Base-by-base conservation (phyloP, 495 filamentous ascomycete genomes). In the Penicillium manginii region DNA sequence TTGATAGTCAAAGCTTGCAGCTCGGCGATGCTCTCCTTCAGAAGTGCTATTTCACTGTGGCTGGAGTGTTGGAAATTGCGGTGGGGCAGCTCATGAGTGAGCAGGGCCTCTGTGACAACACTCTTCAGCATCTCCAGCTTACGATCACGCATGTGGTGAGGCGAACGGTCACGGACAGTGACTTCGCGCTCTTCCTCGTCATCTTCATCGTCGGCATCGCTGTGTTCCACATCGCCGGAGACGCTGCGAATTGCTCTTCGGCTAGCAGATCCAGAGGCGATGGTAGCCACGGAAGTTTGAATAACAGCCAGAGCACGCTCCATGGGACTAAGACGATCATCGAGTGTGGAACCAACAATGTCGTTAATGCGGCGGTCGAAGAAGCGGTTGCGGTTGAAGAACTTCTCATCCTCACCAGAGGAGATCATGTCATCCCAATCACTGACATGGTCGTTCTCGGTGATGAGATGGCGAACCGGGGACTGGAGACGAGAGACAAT, bases 141-240 rank as follows among this genome's bases (percentile, higher is more conserved):
- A 48, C 87, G 86, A 61, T 96, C 90, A 49, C 86, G 82, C 61
- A 83, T 84, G 9, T 86, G 86, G 59, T 82, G 71, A 8, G 90
- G 86, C 14, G 81, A 83, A 29, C 88, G 84, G 31, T 82, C 78
- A 40, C 76, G 72, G 33, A 73, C 71, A 8, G 73, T 74, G 0
- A 67, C 70, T 46, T 71, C 60, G 21, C 76, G 63, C 22, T 84
- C 84, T 17, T 83, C 73, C 7, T 85, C 87, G 22, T 96, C 91
- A 63, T 96, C 93, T 66, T 97, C 93, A 60, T 98, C 94, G 61
- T 98, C 94, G 2, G 93, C 94, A 74, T 97, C 94, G 57, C 92
- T 96, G 48, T 93, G 82, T 48, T 85, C 85, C 40, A 84, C 73
- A 40, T 88, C 85, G 10, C 80, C 82, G 48, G 88, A 88, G 17